Conservation (phyloP, 2,329 filamentous ascomycete species). For the Albophoma yamanashiensis region DNA sequence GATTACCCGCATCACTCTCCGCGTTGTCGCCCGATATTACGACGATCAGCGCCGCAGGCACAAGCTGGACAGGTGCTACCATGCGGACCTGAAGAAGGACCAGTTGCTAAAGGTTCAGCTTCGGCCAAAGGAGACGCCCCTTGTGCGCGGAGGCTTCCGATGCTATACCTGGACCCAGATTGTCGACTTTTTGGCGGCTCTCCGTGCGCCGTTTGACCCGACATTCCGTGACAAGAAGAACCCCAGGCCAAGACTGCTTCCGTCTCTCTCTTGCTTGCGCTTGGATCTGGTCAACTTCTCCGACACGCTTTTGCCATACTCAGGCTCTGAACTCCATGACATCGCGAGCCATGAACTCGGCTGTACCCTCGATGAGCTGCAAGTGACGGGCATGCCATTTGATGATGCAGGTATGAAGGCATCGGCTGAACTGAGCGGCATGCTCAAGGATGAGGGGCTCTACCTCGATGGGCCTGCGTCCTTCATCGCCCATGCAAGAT, state of each 20-base stretch:
- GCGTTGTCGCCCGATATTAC: slow-evolving; percentile 44
- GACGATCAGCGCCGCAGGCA: slow-evolving; percentile 36
- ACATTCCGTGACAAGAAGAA: slow-evolving; percentile 20
- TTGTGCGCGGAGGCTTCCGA: slow-evolving; percentile 40
- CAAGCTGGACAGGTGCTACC: slow-evolving; percentile 30
- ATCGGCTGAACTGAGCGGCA: slow-evolving; percentile 35
- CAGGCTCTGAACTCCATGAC: slow-evolving; percentile 37
- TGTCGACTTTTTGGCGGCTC: slow-evolving; percentile 38
- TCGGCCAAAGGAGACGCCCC: slow-evolving; percentile 31
- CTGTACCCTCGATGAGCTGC: slow-evolving; percentile 40
- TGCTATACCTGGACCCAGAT: slow-evolving; percentile 45
- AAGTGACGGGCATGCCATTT: slow-evolving; percentile 39
- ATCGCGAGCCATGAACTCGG: slow-evolving; percentile 43
- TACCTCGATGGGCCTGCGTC: slow-evolving; percentile 34
- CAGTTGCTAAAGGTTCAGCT: slow-evolving; percentile 29
- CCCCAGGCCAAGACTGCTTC: slow-evolving; percentile 32
- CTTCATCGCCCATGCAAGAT: slow-evolving; percentile 28
- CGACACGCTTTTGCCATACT: slow-evolving; percentile 31
- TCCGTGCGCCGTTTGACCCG: slow-evolving; percentile 40
- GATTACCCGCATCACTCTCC: slow-evolving; percentile 36
- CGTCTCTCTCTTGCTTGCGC: slow-evolving; percentile 33
- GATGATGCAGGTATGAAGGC: slow-evolving; percentile 38
- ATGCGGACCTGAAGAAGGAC: slow-evolving; percentile 29
- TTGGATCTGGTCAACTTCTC: slow-evolving; percentile 46
- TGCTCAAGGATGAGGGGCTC: slow-evolving; percentile 43